Base-by-base conservation (phyloP, 2,329 filamentous ascomycete species). In the Epichloe amarillans region DNA sequence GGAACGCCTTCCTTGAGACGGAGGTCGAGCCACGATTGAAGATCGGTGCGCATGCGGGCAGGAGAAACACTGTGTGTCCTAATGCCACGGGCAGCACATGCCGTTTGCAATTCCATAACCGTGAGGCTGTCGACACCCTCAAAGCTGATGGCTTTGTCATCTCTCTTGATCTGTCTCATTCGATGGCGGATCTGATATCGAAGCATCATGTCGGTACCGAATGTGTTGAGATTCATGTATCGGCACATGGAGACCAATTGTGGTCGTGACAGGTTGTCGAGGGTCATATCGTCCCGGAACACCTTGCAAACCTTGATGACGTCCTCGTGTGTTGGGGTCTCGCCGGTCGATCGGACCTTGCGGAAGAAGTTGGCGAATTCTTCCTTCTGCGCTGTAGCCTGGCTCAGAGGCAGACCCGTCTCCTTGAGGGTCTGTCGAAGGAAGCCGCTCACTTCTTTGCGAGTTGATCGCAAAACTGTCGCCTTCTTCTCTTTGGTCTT, bases 281-380 rank as follows among this genome's bases (percentile, higher is more conserved):
- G 77, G 0, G 93, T 98, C 61, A 98, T 66, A 67, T 98, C 93
- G 65, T 98, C 93, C 68, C 93, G 94, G 80, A 98, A 98, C 57
- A 95, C 86, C 76, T 96, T 94, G 82, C 93, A 97, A 56, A 98
- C 91, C 71, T 93, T 95, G 75, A 98, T 95, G 56, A 98, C 88
- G 64, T 98, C 93, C 57, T 90, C 79, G 50, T 83, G 79, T 4
- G 87, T 93, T 1, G 93, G 93, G 44, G 84, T 77, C 72, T 97
- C 91, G 56, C 91, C 93, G 1, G 91, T 96, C 17, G 88, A 83
- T 50, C 93, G 79, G 55, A 97, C 80, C 74, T 98, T 98, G 65
- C 88, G 85, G 83, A 98, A 98, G 72, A 98, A 98, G 62, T 91
- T 88, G 54, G 85, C 79, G 61, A 98, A 98, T 66, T 97, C 93